phyloP scores from a whole-genome alignment of 768 basidiomycete species.

The Trichaptum fuscoviolaceum region DNA sequence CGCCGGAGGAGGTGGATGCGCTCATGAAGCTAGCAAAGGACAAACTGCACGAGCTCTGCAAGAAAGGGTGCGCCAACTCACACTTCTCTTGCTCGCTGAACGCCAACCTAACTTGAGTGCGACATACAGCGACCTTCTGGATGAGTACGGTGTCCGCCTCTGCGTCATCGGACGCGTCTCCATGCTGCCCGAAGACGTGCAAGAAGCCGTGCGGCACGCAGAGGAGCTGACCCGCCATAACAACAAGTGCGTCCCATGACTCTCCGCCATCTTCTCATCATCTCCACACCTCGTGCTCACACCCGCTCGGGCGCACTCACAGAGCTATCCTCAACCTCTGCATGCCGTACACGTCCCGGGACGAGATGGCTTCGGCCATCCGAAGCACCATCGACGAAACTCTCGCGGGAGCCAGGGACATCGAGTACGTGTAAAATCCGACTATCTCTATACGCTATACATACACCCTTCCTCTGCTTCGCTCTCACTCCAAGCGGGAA shows the following conservation, averaged over 20 bases:
- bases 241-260: constrained; percentile 41
- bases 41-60: constrained; percentile 71
- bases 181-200: constrained; percentile 77
- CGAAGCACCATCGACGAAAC: constrained; percentile 42
- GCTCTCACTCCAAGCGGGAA: neutral
- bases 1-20: constrained; percentile 77
- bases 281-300: neutral
- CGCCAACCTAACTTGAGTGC: neutral
- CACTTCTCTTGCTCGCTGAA: neutral
- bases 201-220: constrained; percentile 59
- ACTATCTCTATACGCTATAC: neutral
- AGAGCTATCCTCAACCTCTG: constrained; percentile 90
- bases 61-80: constrained; percentile 62
- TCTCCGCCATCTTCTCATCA: neutral
- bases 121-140: constrained; percentile 63
- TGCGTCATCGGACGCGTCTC: constrained; percentile 72
- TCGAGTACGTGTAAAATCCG: constrained; percentile 16
- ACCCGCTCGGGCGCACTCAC: neutral
- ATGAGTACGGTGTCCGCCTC: constrained; percentile 77
- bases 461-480: neutral
- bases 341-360: constrained; percentile 87
- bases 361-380: constrained; percentile 86
- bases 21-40: constrained; percentile 83
- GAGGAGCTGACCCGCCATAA: constrained; percentile 76
- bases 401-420: constrained; percentile 23